Base-by-base conservation (phyloP, 2,329 filamentous ascomycete species). In the Fusarium poae region DNA sequence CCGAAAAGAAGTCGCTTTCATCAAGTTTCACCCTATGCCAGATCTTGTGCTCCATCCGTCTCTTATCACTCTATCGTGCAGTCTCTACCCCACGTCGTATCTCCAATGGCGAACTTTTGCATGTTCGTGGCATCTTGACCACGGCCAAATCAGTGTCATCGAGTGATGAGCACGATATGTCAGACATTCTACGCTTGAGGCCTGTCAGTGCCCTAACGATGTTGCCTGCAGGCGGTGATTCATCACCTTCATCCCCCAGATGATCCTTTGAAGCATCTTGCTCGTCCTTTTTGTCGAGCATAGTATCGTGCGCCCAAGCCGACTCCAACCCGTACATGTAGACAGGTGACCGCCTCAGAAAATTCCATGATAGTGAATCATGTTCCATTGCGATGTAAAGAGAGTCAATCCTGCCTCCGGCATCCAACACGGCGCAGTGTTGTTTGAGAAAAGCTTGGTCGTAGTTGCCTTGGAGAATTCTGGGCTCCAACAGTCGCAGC, bases 341-440 rank as follows among this genome's bases (percentile, higher is more conserved):
- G 4, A 83, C 78, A 1, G 83, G 82, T 6, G 84, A 80, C 34
- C 81, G 78, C 55, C 80, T 80, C 30, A 89, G 77, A 34, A 81
- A 82, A 61, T 84, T 80, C 87, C 87, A 89, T 3, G 85, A 86
- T n/a, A 89, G 78, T 9, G 82, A 84, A 57, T 85, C 82, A 8
- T 80, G 73, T 15, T 80, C 78, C 84, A 88, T 86, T 57, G 86
- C 85, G 58, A 89, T 87, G 69, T 89, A 89, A 16, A 89, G 76
- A 21, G 86, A 87, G 68, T 88, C 85, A 25, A 88, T 84, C 68
- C 84, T 85, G 43, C 86, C 87, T 54, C 80, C 82, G 5, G 80
- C 78, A 46, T 87, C 84, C 49, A 83, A 81, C 5, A 88, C 85
- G n/a, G 85, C 87, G 68, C 86, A 88, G 73, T 88, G 79, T 40